These are phyloP conservation scores for Mortierella polycephala DNA, from an alignment of 371 early-diverging fungal species.

Conservation along the genomic window DNA sequence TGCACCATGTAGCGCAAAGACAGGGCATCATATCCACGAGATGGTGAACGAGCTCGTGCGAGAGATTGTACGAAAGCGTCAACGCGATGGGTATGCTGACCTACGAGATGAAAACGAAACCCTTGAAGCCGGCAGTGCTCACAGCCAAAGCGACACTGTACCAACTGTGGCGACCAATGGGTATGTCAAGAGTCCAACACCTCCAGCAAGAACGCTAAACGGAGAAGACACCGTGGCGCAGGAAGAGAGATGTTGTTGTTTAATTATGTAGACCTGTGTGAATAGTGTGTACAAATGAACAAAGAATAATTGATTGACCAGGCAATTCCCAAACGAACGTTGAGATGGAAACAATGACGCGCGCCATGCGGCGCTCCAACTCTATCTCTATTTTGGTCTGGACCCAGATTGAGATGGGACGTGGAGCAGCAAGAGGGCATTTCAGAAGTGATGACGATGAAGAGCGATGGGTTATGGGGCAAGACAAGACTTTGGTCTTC, in stretches of 20 bases:
- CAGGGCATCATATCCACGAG: slow-evolving; percentile 47
- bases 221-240: slow-evolving; percentile 1
- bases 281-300: no score
- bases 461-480: no score
- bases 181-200: slow-evolving; percentile 36
- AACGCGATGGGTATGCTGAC: slow-evolving; percentile 8
- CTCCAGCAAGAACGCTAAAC: slow-evolving; percentile 9
- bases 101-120: slow-evolving; percentile 6
- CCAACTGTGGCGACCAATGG: slow-evolving; percentile 5
- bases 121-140: background rate
- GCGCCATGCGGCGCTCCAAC: no score
- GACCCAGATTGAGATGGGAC: no score
- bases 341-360: no score
- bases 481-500: no score
- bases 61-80: slow-evolving; percentile 28
- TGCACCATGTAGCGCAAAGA: slow-evolving; percentile 36
- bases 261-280: slow-evolving; percentile 26
- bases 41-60: slow-evolving; percentile 40
- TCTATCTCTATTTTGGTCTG: no score
- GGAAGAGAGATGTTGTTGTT: slow-evolving; percentile 32
- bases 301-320: no score
- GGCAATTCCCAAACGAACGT: no score
- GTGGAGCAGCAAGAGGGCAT: no score
- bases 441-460: no score
- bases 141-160: no score